A percentile compares a stretch with the other conserved stretches of the same genome.
phyloP scores from a whole-genome alignment of 2,329 filamentous ascomycete genomes.

The Delphinella strobiligena region DNA sequence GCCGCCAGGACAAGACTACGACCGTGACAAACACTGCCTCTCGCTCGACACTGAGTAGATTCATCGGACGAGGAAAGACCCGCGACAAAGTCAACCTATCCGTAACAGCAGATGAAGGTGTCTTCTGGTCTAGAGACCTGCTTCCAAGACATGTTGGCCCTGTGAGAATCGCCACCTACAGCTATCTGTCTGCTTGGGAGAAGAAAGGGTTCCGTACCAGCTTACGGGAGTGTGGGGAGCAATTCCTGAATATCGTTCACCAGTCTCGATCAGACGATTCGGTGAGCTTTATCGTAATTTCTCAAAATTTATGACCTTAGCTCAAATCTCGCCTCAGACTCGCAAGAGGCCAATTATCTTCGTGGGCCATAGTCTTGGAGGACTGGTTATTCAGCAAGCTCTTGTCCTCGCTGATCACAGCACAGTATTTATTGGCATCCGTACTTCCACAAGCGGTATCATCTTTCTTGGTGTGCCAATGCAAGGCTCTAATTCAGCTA shows the following conservation, averaged over 20 bases:
- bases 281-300: background rate
- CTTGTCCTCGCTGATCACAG: background rate
- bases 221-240: background rate
- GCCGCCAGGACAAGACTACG: background rate
- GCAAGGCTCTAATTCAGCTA: background rate
- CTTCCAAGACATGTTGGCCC: background rate
- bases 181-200: background rate
- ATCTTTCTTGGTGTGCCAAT: background rate
- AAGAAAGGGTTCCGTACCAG: background rate
- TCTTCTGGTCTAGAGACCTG: constrained; percentile 1
- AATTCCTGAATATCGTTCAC: background rate
- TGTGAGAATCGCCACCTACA: background rate
- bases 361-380: background rate
- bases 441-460: background rate
- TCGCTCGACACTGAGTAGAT: no score
- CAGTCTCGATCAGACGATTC: background rate
- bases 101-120: background rate
- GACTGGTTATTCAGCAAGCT: constrained; percentile 1
- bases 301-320: no score
- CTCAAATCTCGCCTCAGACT: no score
- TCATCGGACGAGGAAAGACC: background rate
- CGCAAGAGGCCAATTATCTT: background rate
- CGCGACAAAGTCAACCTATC: background rate
- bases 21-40: no score
- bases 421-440: background rate